These are phyloP conservation scores for Grammothele lineata DNA, from an alignment of 768 basidiomycete genomes.

Conservation along the genomic window DNA sequence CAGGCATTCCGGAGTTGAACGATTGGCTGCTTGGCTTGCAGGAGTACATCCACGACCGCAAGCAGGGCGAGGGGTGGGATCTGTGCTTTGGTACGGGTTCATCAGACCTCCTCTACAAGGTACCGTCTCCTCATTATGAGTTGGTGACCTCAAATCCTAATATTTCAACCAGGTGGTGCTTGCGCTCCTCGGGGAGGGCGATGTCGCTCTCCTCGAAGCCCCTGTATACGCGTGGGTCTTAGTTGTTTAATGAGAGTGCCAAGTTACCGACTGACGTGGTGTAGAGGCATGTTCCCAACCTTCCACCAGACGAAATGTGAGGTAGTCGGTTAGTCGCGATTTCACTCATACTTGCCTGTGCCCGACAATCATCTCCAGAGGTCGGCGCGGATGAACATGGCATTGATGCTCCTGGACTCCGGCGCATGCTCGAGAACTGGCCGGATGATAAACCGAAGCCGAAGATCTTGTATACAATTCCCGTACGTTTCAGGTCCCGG, in stretches of 20 bases:
- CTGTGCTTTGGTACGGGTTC: slow-evolving; percentile 79
- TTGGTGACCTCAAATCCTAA: too few species aligned
- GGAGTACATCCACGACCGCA: slow-evolving; percentile 60
- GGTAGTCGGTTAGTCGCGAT: slow-evolving; percentile 45
- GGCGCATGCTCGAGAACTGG: slow-evolving; percentile 69
- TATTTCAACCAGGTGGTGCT: slow-evolving; percentile 53
- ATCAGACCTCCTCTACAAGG: slow-evolving; percentile 89
- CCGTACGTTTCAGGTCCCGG: slow-evolving; percentile 35
- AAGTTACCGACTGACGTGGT: too few species aligned
- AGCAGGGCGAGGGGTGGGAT: slow-evolving; percentile 59
- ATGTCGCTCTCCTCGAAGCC: slow-evolving; percentile 76
- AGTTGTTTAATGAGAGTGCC: too few species aligned
- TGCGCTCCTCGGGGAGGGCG: slow-evolving; percentile 72
- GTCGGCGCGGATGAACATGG: slow-evolving; percentile 75
- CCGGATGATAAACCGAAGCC: slow-evolving; percentile 67
- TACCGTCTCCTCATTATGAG: slow-evolving; percentile 25
- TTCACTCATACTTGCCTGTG: background rate
- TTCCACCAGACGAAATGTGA: slow-evolving; percentile 54
- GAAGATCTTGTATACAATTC: slow-evolving; percentile 78
- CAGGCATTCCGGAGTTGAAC: slow-evolving; percentile 58
- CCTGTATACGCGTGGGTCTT: slow-evolving; percentile 64
- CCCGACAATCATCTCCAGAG: too few species aligned
- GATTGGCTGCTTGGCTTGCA: slow-evolving; percentile 75
- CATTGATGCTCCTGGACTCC: slow-evolving; percentile 54
- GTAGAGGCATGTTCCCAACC: slow-evolving; percentile 64